Evolutionary conservation across 2,329 filamentous ascomycete genomes (phyloP).

Genomic region (Laburnicola sp.): DNA sequence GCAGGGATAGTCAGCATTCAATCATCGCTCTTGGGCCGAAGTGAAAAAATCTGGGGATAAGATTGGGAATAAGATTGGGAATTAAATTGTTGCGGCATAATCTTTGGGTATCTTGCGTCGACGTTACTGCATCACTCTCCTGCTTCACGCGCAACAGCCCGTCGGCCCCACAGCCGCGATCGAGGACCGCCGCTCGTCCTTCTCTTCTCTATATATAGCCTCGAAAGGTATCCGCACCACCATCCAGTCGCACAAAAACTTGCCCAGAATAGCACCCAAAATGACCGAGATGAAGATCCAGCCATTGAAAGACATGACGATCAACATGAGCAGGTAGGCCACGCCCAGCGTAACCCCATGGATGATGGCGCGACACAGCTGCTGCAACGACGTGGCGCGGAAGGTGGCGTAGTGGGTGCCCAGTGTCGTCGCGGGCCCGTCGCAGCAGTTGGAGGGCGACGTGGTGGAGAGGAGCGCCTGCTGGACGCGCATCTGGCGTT

Average conservation of each 20-base stretch:
- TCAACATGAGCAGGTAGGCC: slow-evolving; percentile 78
- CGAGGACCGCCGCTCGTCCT: slow-evolving; percentile 26
- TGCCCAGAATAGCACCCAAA: slow-evolving; percentile 72
- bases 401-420: slow-evolving; percentile 38
- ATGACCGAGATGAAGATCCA: slow-evolving; percentile 83
- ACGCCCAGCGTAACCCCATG: slow-evolving; percentile 73
- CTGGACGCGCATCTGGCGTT: slow-evolving; percentile 35
- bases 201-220: slow-evolving; percentile 19
- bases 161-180: slow-evolving; percentile 33
- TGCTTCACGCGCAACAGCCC: slow-evolving; percentile 30
- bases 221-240: slow-evolving; percentile 35
- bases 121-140: background rate
- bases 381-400: slow-evolving; percentile 65
- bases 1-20: too few relatives aligned
- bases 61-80: too few relatives aligned
- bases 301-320: slow-evolving; percentile 67
- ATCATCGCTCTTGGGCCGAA: too few relatives aligned
- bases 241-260: slow-evolving; percentile 72
- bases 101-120: background rate
- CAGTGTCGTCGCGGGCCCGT: slow-evolving; percentile 24
- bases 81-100: background rate
- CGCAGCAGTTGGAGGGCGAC: slow-evolving; percentile 28
- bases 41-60: too few relatives aligned
- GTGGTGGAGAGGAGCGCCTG: slow-evolving; percentile 26
- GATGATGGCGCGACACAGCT: slow-evolving; percentile 66